Evolutionary conservation across 2,329 filamentous ascomycete genomes (phyloP).

Genomic region (Colletotrichum aenigma): DNA sequence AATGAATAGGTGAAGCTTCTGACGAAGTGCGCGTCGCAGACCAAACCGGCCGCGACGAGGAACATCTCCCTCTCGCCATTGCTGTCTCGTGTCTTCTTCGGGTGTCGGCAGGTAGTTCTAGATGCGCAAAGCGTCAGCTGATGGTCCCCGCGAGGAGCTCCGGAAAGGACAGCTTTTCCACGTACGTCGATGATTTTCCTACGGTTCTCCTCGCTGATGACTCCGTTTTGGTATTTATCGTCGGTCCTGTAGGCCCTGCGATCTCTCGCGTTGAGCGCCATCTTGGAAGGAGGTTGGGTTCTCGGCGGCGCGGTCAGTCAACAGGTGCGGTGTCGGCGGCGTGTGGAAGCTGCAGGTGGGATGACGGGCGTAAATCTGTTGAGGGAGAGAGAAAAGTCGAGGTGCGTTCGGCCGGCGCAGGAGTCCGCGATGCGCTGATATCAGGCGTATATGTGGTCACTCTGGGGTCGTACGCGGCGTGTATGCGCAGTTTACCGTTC

Average conservation of each 20-base stretch:
- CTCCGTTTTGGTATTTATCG: constrained; percentile 34
- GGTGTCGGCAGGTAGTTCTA: constrained; percentile 30
- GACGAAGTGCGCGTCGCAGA: constrained; percentile 64
- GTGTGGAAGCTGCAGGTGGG: constrained; percentile 2
- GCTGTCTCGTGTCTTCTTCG: neutral
- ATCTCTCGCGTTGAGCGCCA: constrained; percentile 34
- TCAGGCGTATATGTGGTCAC: neutral
- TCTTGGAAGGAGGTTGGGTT: constrained; percentile 19
- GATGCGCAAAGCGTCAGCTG: constrained; percentile 3
- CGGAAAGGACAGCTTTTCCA: neutral
- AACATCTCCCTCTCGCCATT: constrained; percentile 23
- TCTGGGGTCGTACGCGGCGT: constrained; percentile 7
- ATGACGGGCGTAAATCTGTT: constrained; percentile 4
- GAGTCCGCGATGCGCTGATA: neutral
- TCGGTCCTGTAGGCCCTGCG: constrained; percentile 45
- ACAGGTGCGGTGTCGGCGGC: neutral
- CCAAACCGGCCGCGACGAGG: constrained; percentile 52
- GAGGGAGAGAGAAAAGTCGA: neutral
- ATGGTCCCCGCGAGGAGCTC: neutral
- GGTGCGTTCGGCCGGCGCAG: neutral
- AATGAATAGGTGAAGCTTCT: constrained; percentile 68
- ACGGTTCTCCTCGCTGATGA: constrained; percentile 39
- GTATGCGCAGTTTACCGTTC: constrained; percentile 1
- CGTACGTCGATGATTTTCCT: constrained; percentile 40
- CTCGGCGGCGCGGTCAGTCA: constrained; percentile 2